Evolutionary conservation across 108 stramenopile genomes (phyloP).

Genomic region (Conticribra guillardii): DNA sequence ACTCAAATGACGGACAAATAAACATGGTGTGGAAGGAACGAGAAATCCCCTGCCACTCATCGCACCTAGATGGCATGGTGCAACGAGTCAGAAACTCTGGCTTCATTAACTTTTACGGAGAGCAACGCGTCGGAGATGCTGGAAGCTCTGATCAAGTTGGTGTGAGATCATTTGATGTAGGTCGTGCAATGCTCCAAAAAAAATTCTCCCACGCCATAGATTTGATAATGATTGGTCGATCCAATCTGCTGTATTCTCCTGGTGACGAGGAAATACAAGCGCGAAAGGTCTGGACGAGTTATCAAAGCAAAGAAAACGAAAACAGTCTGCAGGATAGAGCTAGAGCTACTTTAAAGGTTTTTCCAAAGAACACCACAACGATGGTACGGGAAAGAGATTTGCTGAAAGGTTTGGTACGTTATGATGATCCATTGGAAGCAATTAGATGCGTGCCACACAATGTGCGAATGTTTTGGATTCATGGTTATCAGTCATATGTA

Average conservation of each 20-base stretch:
- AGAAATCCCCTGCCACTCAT: conserved; percentile 41
- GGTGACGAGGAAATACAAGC: conserved; percentile 48
- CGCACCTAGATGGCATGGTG: conserved; percentile 60
- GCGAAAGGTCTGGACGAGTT: conserved; percentile 67
- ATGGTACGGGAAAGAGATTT: conserved; percentile 73
- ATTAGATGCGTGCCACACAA: conserved; percentile 63
- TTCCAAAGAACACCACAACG: conserved; percentile 55
- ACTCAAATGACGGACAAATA: neutral
- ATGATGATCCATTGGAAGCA: conserved; percentile 64
- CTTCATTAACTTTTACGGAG: conserved; percentile 90
- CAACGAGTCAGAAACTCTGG: conserved; percentile 58
- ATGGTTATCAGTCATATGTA: conserved; percentile 56
- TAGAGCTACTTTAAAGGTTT: conserved; percentile 58
- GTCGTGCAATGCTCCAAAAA: conserved; percentile 69
- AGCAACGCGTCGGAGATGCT: conserved; percentile 83
- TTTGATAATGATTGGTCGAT: conserved; percentile 75
- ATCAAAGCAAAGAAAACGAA: too few relatives aligned
- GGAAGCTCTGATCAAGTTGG: conserved; percentile 63
- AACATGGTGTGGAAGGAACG: conserved; percentile 37
- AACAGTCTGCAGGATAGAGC: too few relatives aligned
- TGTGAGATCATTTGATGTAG: conserved; percentile 79
- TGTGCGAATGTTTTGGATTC: conserved; percentile 75
- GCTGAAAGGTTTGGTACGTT: conserved; percentile 75
- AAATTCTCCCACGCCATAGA: conserved; percentile 72
- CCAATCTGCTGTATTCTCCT: conserved; percentile 32